Evolutionary conservation across 1,284 basidiomycete genomes (phyloP).

Genomic region (Boletus semigastroideus): DNA sequence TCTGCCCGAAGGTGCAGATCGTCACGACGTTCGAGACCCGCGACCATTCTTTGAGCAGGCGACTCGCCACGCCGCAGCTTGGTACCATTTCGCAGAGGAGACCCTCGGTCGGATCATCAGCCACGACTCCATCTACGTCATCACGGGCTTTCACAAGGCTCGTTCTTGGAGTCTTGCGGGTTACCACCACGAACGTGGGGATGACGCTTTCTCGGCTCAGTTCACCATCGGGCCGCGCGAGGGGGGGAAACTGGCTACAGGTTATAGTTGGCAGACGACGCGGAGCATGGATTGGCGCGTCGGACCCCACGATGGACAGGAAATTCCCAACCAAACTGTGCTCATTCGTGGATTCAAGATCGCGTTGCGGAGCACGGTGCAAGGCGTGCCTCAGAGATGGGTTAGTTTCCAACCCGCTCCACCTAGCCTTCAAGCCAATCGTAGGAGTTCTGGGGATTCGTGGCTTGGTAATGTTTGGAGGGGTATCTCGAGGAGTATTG

Average conservation of each 20-base stretch:
- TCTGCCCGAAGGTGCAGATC: slow-evolving; percentile 28
- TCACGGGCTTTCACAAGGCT: slow-evolving; percentile 29
- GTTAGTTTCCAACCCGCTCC: slow-evolving; percentile 11
- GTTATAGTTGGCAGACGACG: slow-evolving; percentile 18
- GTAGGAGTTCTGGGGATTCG: slow-evolving; percentile 9
- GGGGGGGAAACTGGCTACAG: background rate
- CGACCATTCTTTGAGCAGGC: slow-evolving; percentile 19
- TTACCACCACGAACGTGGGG: slow-evolving; percentile 17
- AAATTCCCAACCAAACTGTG: slow-evolving; percentile 22
- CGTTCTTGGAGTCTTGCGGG: slow-evolving; percentile 21
- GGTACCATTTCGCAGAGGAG: slow-evolving; percentile 28
- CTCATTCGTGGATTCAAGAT: slow-evolving; percentile 31
- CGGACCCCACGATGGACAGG: slow-evolving; percentile 12
- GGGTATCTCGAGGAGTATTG: slow-evolving; percentile 17
- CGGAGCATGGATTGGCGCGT: slow-evolving; percentile 20
- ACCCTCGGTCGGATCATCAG: slow-evolving; percentile 23
- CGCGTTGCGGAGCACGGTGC: slow-evolving; percentile 17
- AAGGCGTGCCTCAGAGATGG: slow-evolving; percentile 25
- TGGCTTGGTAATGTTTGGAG: slow-evolving; percentile 22
- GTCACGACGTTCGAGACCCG: slow-evolving; percentile 17
- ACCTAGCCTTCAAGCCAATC: background rate
- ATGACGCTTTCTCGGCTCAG: slow-evolving; percentile 11
- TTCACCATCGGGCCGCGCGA: slow-evolving; percentile 14
- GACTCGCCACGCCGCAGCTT: slow-evolving; percentile 15
- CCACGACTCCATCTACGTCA: slow-evolving; percentile 25